Percentiles rank a stretch among this genome's conserved stretches.
Conservation (phyloP, 2,329 filamentous ascomycete species). For the Colletotrichum tropicicola region DNA sequence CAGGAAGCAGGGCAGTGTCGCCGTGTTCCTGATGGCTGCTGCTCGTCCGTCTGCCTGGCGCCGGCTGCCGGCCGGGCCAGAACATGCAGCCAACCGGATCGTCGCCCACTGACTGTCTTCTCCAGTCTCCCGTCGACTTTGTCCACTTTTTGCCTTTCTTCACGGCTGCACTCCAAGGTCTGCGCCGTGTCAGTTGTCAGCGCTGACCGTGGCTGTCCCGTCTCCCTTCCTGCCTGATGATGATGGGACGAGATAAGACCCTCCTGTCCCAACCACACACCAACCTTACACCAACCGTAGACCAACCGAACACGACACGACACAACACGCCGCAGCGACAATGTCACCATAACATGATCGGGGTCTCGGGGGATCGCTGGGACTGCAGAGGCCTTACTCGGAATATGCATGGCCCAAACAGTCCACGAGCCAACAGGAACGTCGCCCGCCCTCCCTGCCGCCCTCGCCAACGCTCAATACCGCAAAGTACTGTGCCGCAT, state of each 20-base stretch:
- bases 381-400: slow-evolving; percentile 21
- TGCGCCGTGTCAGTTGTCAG: not conserved
- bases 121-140: too few species aligned
- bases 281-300: not conserved
- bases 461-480: not conserved
- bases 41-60: slow-evolving; percentile 16
- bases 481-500: slow-evolving; percentile 17
- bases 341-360: slow-evolving; percentile 18
- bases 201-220: slow-evolving; percentile 8
- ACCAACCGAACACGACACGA: not conserved
- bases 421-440: slow-evolving; percentile 14
- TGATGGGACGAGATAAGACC: slow-evolving; percentile 4
- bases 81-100: slow-evolving; percentile 21
- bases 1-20: too few species aligned
- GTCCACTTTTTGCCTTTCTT: slow-evolving; percentile 24
- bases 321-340: not conserved
- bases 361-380: slow-evolving; percentile 6
- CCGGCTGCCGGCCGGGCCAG: not conserved
- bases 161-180: not conserved
- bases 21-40: slow-evolving; percentile 3
- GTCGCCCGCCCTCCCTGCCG: not conserved
- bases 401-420: slow-evolving; percentile 25
- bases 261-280: not conserved
- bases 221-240: not conserved
- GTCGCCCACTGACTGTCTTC: too few species aligned